phyloP scores from a whole-genome alignment of 805 yeast genomes.

The Pichia sporocuriosa region DNA sequence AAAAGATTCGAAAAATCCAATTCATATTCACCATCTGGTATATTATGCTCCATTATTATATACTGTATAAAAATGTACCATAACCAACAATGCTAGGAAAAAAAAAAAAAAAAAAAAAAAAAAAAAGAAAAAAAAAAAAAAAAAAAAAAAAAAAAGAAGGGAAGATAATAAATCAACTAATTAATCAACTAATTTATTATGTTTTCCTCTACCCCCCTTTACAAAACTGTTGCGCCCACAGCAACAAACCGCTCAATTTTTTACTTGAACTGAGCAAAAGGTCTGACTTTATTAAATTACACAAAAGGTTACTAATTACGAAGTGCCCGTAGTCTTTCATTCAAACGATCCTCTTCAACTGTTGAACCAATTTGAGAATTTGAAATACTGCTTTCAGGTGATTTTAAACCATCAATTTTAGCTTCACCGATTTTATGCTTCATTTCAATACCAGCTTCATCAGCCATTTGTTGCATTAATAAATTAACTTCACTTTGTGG shows the following conservation, averaged over 20 bases:
- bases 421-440: slow-evolving; percentile 72
- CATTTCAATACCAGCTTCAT: slow-evolving; percentile 93
- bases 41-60: slow-evolving; percentile 2
- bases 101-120: no score
- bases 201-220: no score
- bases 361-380: slow-evolving; percentile 47
- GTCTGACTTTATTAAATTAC: neutral
- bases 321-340: slow-evolving; percentile 83
- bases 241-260: no score
- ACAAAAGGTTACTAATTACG: slow-evolving; percentile 33
- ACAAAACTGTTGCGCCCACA: no score
- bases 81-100: no score
- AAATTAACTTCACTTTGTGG: slow-evolving; percentile 95
- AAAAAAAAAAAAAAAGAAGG: no score
- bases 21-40: slow-evolving; percentile 34
- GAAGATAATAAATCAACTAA: no score
- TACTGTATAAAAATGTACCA: no score
- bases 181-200: no score
- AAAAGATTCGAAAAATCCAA: slow-evolving; percentile 27
- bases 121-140: no score
- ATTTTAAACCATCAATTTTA: slow-evolving; percentile 38
- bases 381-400: slow-evolving; percentile 13
- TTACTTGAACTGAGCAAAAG: no score
- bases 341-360: slow-evolving; percentile 63
- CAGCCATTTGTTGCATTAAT: slow-evolving; percentile 87